Evolutionary conservation across 148 eudicot genomes (phyloP).

Genomic region (Silene uniflora): DNA sequence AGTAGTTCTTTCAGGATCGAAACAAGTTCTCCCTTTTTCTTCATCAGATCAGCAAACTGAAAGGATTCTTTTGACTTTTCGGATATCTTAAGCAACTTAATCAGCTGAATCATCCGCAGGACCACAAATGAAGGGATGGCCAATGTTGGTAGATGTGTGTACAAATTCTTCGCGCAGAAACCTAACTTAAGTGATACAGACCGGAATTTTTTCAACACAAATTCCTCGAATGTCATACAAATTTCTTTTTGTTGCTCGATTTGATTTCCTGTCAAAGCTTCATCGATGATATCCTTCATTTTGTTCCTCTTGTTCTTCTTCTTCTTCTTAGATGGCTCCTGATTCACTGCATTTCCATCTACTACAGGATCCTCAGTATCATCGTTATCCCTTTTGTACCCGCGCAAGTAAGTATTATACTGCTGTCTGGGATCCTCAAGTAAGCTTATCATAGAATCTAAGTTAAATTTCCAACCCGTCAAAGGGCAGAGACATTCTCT

Average conservation of each 20-base stretch:
- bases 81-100: constrained; percentile 27
- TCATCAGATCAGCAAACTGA: constrained; percentile 6
- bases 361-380: background rate
- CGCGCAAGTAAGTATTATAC: constrained; percentile 35
- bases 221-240: constrained; percentile 24
- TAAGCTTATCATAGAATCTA: constrained; percentile 33
- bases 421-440: constrained; percentile 36
- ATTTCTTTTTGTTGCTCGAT: background rate
- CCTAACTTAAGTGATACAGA: constrained; percentile 21
- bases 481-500: constrained; percentile 24
- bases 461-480: constrained; percentile 33
- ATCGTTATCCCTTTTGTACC: background rate
- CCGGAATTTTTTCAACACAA: constrained; percentile 23
- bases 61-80: background rate
- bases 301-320: background rate
- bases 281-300: background rate
- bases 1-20: constrained; percentile 24
- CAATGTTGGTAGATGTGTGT: constrained; percentile 58
- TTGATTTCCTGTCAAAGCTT: constrained; percentile 1
- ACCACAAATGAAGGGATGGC: constrained; percentile 23
- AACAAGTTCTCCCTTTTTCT: constrained; percentile 19
- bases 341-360: background rate
- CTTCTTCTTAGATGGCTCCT: background rate
- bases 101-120: constrained; percentile 32
- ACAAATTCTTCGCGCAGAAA: constrained; percentile 30